Conservation (phyloP, 257 asterid species). For the Knoxia roxburghii region DNA sequence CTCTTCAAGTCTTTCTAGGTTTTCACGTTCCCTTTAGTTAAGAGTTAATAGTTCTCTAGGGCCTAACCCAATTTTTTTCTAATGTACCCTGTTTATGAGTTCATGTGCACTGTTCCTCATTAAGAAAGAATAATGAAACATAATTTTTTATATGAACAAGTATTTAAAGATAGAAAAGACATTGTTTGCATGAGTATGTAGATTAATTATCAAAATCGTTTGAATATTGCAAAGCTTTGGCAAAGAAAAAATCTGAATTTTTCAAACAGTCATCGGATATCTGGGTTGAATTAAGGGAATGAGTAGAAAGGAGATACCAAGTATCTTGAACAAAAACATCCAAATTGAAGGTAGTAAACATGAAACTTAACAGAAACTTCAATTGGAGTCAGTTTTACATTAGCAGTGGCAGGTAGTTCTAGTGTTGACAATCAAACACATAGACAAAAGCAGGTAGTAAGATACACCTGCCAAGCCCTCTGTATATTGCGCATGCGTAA, state of each 20-base stretch:
- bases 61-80: neutral
- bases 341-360: neutral
- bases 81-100: neutral
- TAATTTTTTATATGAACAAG: neutral
- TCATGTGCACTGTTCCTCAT: no score
- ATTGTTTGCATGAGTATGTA: no score
- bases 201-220: neutral
- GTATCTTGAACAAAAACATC: neutral
- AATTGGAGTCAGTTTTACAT: neutral
- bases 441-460: slow-evolving; percentile 1
- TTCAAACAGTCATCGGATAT: neutral
- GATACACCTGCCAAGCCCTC: slow-evolving; percentile 86
- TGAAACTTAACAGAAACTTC: slow-evolving; percentile 5
- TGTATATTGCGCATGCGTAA: slow-evolving; percentile 95
- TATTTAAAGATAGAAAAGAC: neutral
- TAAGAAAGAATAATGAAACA: neutral
- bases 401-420: neutral
- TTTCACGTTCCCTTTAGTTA: neutral
- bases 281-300: neutral
- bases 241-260: neutral
- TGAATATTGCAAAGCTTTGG: neutral
- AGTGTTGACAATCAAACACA: neutral
- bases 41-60: neutral
- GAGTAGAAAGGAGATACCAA: neutral
- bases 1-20: neutral